Evolutionary conservation across 2,329 filamentous ascomycete genomes (phyloP).

Genomic region (Cordyceps militaris): DNA sequence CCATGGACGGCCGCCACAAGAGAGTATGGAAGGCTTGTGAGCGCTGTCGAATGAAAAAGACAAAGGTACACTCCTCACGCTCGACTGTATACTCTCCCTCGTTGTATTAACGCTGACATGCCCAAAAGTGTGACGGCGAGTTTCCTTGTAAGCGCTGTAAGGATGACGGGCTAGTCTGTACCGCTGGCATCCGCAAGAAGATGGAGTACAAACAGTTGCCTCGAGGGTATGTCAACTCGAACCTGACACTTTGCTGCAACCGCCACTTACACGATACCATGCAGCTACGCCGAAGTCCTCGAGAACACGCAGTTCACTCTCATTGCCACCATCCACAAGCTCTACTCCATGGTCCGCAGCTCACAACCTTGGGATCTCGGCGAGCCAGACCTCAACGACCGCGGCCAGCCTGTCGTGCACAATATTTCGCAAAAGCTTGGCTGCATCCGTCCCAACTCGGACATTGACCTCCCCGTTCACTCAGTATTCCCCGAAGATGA

Average conservation of each 20-base stretch:
- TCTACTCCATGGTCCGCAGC: slow-evolving; percentile 56
- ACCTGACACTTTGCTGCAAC: not conserved
- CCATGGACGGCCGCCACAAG: slow-evolving; percentile 52
- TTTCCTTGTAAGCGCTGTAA: slow-evolving; percentile 61
- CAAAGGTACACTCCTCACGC: slow-evolving; percentile 42
- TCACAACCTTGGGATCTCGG: slow-evolving; percentile 53
- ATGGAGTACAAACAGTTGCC: slow-evolving; percentile 62
- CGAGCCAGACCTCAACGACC: slow-evolving; percentile 57
- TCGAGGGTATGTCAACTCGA: slow-evolving; percentile 41
- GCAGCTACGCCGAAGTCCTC: slow-evolving; percentile 55
- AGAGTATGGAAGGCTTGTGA: slow-evolving; percentile 62
- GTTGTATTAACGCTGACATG: not conserved
- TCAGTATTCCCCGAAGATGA: slow-evolving; percentile 56
- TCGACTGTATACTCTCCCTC: not conserved
- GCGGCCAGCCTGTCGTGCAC: slow-evolving; percentile 57
- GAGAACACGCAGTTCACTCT: slow-evolving; percentile 60
- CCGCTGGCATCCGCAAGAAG: slow-evolving; percentile 57
- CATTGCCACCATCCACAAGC: slow-evolving; percentile 57
- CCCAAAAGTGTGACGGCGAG: slow-evolving; percentile 52
- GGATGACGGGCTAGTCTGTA: slow-evolving; percentile 58
- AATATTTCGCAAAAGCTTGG: slow-evolving; percentile 58
- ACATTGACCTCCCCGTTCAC: slow-evolving; percentile 51
- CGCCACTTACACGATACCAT: not conserved
- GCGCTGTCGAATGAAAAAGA: slow-evolving; percentile 63
- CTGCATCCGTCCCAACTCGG: slow-evolving; percentile 55